Conservation (phyloP, 345 rosid species). For the Arabidopsis suecica region DNA sequence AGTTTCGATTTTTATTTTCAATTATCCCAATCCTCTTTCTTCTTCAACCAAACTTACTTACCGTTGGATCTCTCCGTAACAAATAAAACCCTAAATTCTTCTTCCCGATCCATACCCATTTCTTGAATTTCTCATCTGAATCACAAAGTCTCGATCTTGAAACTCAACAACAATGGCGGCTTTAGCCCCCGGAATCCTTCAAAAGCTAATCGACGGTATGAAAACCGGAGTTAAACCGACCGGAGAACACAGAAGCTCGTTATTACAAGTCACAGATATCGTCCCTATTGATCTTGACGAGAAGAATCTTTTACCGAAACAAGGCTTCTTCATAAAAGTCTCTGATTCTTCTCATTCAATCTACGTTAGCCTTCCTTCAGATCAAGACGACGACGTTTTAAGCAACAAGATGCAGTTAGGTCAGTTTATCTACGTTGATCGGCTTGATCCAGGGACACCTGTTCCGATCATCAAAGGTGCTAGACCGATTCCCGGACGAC, state of each 20-base stretch:
- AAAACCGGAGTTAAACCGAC: conserved; percentile 85
- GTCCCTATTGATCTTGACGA: conserved; percentile 97
- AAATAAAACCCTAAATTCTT: conserved; percentile 4
- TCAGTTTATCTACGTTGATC: conserved; percentile 85
- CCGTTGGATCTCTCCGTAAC: conserved; percentile 37
- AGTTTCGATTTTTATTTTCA: not conserved
- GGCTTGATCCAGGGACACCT: conserved; percentile 89
- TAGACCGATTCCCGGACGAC: conserved; percentile 90
- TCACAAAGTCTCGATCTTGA: conserved; percentile 4
- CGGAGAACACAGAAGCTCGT: conserved; percentile 83
- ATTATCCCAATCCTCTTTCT: conserved; percentile 9
- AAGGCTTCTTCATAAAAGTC: conserved; percentile 90
- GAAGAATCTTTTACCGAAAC: conserved; percentile 84
- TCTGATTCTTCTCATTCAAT: conserved; percentile 94
- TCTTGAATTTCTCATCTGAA: conserved; percentile 13
- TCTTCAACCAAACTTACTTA: conserved; percentile 24
- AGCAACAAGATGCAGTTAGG: conserved; percentile 96
- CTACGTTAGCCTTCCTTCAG: conserved; percentile 86
- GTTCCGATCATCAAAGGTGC: conserved; percentile 85
- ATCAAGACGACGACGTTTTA: conserved; percentile 78
- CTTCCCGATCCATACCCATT: conserved; percentile 26
- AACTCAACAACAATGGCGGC: conserved; percentile 61
- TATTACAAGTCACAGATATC: conserved; percentile 89
- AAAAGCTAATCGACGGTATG: conserved; percentile 85
- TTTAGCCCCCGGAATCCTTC: conserved; percentile 76